Evolutionary conservation across 495 filamentous ascomycete species (phyloP).

Genomic region (Penicillium coprophilum): DNA sequence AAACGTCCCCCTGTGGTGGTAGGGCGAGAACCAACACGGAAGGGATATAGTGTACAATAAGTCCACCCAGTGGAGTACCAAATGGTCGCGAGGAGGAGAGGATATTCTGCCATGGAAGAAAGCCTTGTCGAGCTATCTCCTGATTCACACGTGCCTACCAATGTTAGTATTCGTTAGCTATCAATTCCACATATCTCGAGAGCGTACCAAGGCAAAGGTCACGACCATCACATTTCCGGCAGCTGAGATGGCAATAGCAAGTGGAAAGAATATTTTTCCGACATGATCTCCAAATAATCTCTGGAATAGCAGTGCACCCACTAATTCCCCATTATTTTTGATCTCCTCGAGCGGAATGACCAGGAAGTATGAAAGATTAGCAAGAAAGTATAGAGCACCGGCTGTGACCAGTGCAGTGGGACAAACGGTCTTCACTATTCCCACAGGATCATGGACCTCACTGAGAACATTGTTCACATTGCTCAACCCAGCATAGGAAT

Average conservation of each 20-base stretch:
- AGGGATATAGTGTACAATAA: slow-evolving; percentile 68
- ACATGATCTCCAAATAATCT: slow-evolving; percentile 59
- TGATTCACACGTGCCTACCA: slow-evolving; percentile 65
- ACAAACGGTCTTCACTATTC: slow-evolving; percentile 64
- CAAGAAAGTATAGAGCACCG: slow-evolving; percentile 61
- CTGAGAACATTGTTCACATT: slow-evolving; percentile 78
- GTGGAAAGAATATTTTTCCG: slow-evolving; percentile 57
- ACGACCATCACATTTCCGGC: slow-evolving; percentile 79
- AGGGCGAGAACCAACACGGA: slow-evolving; percentile 64
- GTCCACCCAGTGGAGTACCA: slow-evolving; percentile 62
- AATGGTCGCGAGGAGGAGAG: slow-evolving; percentile 68
- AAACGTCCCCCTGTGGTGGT: slow-evolving; percentile 64
- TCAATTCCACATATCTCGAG: neutral
- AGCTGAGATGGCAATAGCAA: slow-evolving; percentile 65
- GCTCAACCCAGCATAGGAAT: slow-evolving; percentile 65
- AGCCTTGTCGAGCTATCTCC: slow-evolving; percentile 66
- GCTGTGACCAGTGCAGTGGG: slow-evolving; percentile 61
- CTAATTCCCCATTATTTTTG: slow-evolving; percentile 63
- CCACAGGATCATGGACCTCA: slow-evolving; percentile 68
- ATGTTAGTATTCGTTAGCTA: neutral
- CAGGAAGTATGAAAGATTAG: slow-evolving; percentile 70
- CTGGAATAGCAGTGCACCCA: slow-evolving; percentile 68
- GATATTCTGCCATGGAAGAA: slow-evolving; percentile 63
- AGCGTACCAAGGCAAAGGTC: slow-evolving; percentile 60
- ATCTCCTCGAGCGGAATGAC: slow-evolving; percentile 69